Conservation (phyloP, 2,329 filamentous ascomycete species). For the Nigrospora oryzae region DNA sequence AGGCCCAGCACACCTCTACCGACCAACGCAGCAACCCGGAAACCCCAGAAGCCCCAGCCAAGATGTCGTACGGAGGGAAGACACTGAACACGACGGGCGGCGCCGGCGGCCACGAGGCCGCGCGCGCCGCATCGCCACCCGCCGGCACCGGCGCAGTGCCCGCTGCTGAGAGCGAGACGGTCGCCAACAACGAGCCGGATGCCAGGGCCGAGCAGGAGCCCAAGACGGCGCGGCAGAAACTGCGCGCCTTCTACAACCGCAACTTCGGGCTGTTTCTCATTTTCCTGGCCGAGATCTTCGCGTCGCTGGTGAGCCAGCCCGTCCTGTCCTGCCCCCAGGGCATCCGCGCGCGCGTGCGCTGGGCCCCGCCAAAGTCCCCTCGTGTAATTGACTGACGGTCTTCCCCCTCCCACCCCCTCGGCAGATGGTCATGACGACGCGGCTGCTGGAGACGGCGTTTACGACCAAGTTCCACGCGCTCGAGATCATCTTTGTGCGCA, state of each 20-base stretch:
- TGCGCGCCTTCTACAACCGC: constrained; percentile 34
- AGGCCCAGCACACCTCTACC: no score
- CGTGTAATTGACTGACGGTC: constrained; percentile 1
- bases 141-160: no score
- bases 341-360: not conserved
- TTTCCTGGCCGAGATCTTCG: constrained; percentile 30
- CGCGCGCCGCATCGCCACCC: no score
- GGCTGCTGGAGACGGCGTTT: constrained; percentile 23
- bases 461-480: constrained; percentile 29
- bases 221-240: constrained; percentile 4
- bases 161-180: no score
- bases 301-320: constrained; percentile 23
- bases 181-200: no score
- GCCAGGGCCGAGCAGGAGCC: no score
- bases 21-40: no score
- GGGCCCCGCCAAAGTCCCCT: not conserved
- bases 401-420: not conserved
- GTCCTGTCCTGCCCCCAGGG: not conserved
- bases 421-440: constrained; percentile 31
- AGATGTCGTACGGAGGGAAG: no score
- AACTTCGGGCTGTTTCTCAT: constrained; percentile 31
- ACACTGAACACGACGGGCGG: no score
- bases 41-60: no score
- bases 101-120: no score
- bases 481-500: constrained; percentile 33